Conservation (phyloP, 441 rosid species). For the Syzygium malaccense region DNA sequence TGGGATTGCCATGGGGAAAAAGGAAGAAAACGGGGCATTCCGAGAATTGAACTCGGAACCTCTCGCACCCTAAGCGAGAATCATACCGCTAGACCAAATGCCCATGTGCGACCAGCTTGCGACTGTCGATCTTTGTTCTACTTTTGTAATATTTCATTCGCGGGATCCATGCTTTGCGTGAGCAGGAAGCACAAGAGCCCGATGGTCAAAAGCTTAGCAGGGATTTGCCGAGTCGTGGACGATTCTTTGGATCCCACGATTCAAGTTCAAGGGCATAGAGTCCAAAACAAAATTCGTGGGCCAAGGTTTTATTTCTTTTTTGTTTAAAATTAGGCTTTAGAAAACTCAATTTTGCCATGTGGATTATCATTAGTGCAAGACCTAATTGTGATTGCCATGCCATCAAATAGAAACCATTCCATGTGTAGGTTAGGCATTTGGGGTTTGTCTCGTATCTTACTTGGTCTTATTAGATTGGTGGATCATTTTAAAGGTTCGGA, state of each 20-base stretch:
- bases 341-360: neutral
- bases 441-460: neutral
- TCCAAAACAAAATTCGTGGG: neutral
- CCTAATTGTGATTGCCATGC: neutral
- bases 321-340: neutral
- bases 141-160: neutral
- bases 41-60: slow-evolving; percentile 93
- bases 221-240: neutral
- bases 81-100: neutral
- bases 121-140: neutral
- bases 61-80: slow-evolving; percentile 36
- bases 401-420: neutral
- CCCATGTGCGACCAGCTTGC: neutral
- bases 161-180: neutral
- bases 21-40: slow-evolving; percentile 41
- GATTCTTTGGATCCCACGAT: neutral
- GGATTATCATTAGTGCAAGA: neutral
- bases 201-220: neutral
- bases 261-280: neutral
- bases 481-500: neutral
- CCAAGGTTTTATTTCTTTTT: neutral
- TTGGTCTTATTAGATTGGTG: neutral
- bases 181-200: neutral
- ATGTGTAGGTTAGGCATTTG: neutral
- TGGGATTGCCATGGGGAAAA: neutral